phyloP scores from a whole-genome alignment of 257 asterid genomes.

The Lycium barbarum region DNA sequence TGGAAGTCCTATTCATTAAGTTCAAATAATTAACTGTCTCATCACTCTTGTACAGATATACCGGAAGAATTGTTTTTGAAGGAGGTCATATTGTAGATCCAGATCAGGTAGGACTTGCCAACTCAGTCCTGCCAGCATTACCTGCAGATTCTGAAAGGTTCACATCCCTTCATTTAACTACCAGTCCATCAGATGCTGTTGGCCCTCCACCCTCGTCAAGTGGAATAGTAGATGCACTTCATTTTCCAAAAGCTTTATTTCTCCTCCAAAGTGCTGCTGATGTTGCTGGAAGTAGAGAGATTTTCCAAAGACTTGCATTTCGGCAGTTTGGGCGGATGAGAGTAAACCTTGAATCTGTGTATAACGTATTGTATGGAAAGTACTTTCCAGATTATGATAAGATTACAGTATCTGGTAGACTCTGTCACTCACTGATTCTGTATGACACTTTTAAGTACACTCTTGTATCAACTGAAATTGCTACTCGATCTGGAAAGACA shows the following conservation, averaged over 20 bases:
- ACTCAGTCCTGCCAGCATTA: constrained; percentile 75
- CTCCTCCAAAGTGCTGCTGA: constrained; percentile 68
- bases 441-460: constrained; percentile 92
- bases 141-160: constrained; percentile 53
- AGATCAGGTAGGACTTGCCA: constrained; percentile 98
- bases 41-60: constrained; percentile 52
- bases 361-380: constrained; percentile 66
- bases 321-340: constrained; percentile 50
- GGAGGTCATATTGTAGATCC: constrained; percentile 98
- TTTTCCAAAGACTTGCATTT: constrained; percentile 64
- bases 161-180: no score
- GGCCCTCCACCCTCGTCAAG: no score
- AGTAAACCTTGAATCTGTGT: constrained; percentile 67
- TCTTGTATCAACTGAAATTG: constrained; percentile 81
- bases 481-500: constrained; percentile 78
- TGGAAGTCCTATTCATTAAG: not conserved
- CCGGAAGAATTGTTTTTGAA: constrained; percentile 85
- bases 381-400: constrained; percentile 76
- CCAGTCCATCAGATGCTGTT: constrained; percentile 37
- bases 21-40: not conserved
- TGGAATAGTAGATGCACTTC: no score
- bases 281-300: constrained; percentile 57
- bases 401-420: constrained; percentile 69
- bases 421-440: constrained; percentile 67
- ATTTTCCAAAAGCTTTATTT: constrained; percentile 62